phyloP scores from a whole-genome alignment of 305 asterid species.

The Caryopteris hybrid region DNA sequence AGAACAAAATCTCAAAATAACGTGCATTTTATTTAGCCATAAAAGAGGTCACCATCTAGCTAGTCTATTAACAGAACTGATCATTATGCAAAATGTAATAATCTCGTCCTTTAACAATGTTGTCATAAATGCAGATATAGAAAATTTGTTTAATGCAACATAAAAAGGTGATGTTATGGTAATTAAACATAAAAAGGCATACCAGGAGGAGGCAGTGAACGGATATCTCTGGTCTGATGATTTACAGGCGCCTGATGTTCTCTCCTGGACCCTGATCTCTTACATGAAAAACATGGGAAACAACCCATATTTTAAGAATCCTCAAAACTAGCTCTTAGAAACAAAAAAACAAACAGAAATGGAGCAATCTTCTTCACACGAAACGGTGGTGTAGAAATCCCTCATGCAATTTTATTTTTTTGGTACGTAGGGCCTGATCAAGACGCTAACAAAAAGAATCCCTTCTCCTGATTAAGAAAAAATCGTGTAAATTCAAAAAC shows the following conservation, averaged over 20 bases:
- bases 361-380: background rate
- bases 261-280: constrained; percentile 13
- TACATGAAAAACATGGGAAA: constrained; percentile 39
- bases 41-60: too few species aligned
- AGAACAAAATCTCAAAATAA: too few species aligned
- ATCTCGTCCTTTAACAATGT: too few species aligned
- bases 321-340: background rate
- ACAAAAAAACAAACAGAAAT: constrained; percentile 2
- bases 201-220: constrained; percentile 21
- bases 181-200: background rate
- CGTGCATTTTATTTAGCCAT: too few species aligned
- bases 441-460: background rate
- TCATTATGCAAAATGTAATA: too few species aligned
- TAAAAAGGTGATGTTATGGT: background rate
- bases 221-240: constrained; percentile 2
- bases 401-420: background rate
- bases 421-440: too few species aligned
- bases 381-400: background rate
- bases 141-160: background rate
- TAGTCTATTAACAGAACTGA: too few species aligned
- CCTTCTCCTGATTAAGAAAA: background rate
- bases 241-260: constrained; percentile 4
- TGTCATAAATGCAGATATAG: too few species aligned
- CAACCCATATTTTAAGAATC: constrained; percentile 36
- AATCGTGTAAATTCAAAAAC: background rate